Conservation (phyloP, 164 flowering plant species). For the Tinospora cordifolia region DNA sequence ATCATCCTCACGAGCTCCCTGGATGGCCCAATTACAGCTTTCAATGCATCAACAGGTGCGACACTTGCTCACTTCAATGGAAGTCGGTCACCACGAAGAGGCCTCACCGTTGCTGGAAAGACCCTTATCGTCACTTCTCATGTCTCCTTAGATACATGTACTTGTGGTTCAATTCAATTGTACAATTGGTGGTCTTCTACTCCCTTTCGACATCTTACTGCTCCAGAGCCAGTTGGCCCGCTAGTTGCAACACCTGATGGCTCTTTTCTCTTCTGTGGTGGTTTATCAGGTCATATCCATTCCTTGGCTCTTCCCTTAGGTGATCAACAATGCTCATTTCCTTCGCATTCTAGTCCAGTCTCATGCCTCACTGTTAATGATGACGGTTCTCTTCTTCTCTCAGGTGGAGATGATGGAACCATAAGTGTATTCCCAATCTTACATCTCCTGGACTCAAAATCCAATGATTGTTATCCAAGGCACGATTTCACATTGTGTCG, state of each 20-base stretch:
- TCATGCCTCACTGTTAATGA: slow-evolving; percentile 25
- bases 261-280: slow-evolving; percentile 40
- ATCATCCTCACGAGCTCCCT: slow-evolving; percentile 33
- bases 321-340: slow-evolving; percentile 18
- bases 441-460: slow-evolving; percentile 16
- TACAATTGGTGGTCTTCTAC: slow-evolving; percentile 25
- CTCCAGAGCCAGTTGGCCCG: slow-evolving; percentile 52
- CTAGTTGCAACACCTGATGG: slow-evolving; percentile 36
- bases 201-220: slow-evolving; percentile 21
- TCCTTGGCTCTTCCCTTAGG: slow-evolving; percentile 33
- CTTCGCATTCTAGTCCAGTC: slow-evolving; percentile 32
- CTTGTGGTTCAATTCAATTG: slow-evolving; percentile 13
- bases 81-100: slow-evolving; percentile 20
- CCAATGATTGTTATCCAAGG: background rate
- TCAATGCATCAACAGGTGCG: slow-evolving; percentile 13
- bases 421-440: slow-evolving; percentile 17
- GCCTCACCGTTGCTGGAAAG: slow-evolving; percentile 34
- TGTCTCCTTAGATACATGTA: slow-evolving; percentile 15
- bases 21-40: slow-evolving; percentile 19
- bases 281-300: slow-evolving; percentile 38
- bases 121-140: slow-evolving; percentile 37
- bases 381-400: slow-evolving; percentile 22
- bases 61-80: slow-evolving; percentile 17
- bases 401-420: slow-evolving; percentile 24
- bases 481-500: slow-evolving; percentile 10